phyloP scores from a whole-genome alignment of 805 yeast species.

The Ogataea nonfermentans region DNA sequence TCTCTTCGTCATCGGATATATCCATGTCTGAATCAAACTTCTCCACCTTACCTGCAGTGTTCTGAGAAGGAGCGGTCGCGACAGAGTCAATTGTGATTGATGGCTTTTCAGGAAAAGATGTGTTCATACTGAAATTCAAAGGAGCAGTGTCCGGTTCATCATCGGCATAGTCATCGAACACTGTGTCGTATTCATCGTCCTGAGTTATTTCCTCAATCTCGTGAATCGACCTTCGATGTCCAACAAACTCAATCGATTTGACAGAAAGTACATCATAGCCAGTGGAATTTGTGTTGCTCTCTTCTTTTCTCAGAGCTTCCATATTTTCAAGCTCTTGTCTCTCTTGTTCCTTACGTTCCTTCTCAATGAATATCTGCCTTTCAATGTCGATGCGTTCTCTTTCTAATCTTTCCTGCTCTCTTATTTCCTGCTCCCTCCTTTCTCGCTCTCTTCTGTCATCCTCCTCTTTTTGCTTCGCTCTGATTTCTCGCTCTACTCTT shows the following conservation, averaged over 20 bases:
- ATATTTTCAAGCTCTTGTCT: neutral
- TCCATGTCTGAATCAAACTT: slow-evolving; percentile 4
- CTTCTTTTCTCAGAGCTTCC: neutral
- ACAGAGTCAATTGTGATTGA: slow-evolving; percentile 4
- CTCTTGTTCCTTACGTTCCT: neutral
- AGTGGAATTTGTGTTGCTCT: slow-evolving; percentile 5
- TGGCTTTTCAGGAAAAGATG: slow-evolving; percentile 15
- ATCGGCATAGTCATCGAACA: slow-evolving; percentile 32
- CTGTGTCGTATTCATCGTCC: slow-evolving; percentile 29
- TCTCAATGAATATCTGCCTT: neutral
- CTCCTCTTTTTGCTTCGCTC: slow-evolving; percentile 1
- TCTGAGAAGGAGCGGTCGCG: slow-evolving; percentile 2
- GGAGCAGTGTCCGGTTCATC: slow-evolving; percentile 26
- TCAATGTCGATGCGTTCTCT: neutral
- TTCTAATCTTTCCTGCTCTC: slow-evolving; percentile 1
- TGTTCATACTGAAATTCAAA: slow-evolving; percentile 15
- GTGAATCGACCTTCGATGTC: slow-evolving; percentile 29
- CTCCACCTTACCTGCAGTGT: neutral
- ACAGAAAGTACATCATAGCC: too few relatives aligned
- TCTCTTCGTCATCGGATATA: slow-evolving; percentile 5
- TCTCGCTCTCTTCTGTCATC: slow-evolving; percentile 3
- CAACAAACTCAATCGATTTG: slow-evolving; percentile 32
- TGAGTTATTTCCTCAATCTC: slow-evolving; percentile 26
- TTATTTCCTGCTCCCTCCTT: neutral
- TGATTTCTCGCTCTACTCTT: neutral